A percentile compares a stretch with the other conserved stretches of the same genome.
Conservation (phyloP, 805 yeast genomes). For the Vanderwaltozyma tropicalis region DNA sequence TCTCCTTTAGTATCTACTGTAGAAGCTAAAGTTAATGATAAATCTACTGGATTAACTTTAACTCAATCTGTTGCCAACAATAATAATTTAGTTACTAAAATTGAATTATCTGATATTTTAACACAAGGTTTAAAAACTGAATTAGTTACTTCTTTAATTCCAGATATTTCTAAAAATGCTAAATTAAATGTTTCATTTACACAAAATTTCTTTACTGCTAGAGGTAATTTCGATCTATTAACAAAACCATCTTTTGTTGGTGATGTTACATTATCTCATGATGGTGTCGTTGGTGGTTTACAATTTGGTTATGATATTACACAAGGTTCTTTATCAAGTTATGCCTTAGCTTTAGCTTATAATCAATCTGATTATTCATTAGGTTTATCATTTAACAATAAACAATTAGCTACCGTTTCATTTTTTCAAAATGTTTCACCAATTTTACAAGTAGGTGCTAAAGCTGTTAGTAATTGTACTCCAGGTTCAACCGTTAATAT, state of each 20-base stretch:
- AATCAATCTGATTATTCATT: slow-evolving; percentile 78
- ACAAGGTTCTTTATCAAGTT: slow-evolving; percentile 84
- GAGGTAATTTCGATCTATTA: slow-evolving; percentile 88
- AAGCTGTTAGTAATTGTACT: slow-evolving; percentile 88
- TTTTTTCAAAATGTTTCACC: slow-evolving; percentile 94
- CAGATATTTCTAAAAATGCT: slow-evolving; percentile 77
- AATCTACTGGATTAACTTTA: slow-evolving; percentile 80
- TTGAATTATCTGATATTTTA: slow-evolving; percentile 74
- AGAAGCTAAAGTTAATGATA: slow-evolving; percentile 89
- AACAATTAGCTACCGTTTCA: slow-evolving; percentile 85
- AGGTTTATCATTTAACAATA: slow-evolving; percentile 61
- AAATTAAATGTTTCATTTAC: slow-evolving; percentile 83
- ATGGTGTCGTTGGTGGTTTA: slow-evolving; percentile 94
- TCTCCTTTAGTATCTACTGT: slow-evolving; percentile 78
- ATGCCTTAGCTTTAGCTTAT: slow-evolving; percentile 91
- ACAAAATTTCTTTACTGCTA: slow-evolving; percentile 87
- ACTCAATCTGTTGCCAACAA: slow-evolving; percentile 98
- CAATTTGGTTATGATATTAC: slow-evolving; percentile 94
- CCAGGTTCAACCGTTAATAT: slow-evolving; percentile 66
- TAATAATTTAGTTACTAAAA: slow-evolving; percentile 82
- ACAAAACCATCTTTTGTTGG: slow-evolving; percentile 95
- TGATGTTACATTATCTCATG: slow-evolving; percentile 90
- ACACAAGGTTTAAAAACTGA: slow-evolving; percentile 94
- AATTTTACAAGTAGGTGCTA: slow-evolving; percentile 92
- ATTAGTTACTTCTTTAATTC: slow-evolving; percentile 76